Percentiles rank a stretch among this genome's conserved stretches.
phyloP scores from a whole-genome alignment of 305 asterid species.

The Solanum hybrid region DNA sequence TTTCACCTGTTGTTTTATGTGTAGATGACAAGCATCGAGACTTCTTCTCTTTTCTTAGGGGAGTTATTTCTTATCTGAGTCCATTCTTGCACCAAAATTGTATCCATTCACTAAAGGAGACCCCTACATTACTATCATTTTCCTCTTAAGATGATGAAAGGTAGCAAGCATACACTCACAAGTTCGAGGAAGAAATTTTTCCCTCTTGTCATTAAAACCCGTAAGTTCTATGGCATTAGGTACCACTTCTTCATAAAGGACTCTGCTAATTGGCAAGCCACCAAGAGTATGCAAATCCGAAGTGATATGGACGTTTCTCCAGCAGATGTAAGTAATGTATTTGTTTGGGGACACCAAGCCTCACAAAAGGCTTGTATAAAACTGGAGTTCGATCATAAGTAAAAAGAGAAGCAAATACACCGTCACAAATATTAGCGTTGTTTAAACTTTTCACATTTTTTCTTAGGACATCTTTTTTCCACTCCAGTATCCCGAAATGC shows the following conservation, averaged over 20 bases:
- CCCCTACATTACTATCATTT: background rate
- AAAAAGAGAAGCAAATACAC: background rate
- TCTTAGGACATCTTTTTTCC: background rate
- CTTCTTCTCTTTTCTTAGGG: background rate
- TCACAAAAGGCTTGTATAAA: background rate
- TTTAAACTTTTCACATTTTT: background rate
- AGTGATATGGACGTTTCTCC: background rate
- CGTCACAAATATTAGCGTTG: background rate
- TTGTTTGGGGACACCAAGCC: background rate
- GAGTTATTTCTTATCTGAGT: no score
- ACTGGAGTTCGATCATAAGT: background rate
- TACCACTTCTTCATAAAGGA: background rate
- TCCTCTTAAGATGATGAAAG: background rate
- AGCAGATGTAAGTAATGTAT: background rate
- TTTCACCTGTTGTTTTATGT: background rate
- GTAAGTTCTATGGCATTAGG: background rate
- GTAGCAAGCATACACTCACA: background rate
- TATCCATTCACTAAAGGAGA: background rate
- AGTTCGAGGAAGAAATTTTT: no score
- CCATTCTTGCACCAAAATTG: background rate
- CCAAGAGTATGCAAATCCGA: background rate
- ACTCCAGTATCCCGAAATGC: background rate
- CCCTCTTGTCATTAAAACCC: background rate
- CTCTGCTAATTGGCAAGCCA: background rate
- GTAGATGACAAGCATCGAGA: background rate